Evolutionary conservation across 2,329 filamentous ascomycete genomes (phyloP).

Genomic region (Fusarium agapanthi): DNA sequence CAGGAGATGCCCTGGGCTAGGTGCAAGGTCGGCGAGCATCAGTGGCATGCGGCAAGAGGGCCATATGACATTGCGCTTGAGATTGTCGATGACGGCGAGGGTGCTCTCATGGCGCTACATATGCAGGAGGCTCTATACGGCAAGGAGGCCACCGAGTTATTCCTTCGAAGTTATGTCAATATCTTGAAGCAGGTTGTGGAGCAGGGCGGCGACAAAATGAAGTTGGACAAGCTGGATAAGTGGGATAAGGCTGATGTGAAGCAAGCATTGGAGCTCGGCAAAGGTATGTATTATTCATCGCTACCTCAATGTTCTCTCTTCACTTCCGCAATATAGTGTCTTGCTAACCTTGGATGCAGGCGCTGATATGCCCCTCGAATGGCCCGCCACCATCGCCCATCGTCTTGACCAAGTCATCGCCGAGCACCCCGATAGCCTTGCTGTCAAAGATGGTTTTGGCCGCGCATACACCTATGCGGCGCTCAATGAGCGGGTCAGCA

Average conservation of each 20-base stretch:
- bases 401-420: not conserved
- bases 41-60: not conserved
- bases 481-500: not conserved
- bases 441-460: not conserved
- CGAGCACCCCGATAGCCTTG: not conserved
- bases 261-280: not conserved
- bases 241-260: not conserved
- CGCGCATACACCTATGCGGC: not conserved
- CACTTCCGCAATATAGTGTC: not conserved
- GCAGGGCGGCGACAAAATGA: not conserved
- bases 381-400: not conserved
- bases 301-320: not conserved
- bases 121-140: not conserved
- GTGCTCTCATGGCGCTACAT: not conserved
- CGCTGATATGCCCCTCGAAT: not conserved
- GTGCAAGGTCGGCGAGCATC: not conserved
- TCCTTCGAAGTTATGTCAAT: not conserved
- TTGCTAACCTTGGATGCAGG: not conserved
- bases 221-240: not conserved
- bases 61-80: not conserved
- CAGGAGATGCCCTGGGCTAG: not conserved
- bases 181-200: not conserved
- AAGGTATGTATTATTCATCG: not conserved
- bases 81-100: not conserved
- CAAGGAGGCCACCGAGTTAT: not conserved